Evolutionary conservation across 2,329 filamentous ascomycete genomes (phyloP).

Genomic region (Cercospora nicotianae): DNA sequence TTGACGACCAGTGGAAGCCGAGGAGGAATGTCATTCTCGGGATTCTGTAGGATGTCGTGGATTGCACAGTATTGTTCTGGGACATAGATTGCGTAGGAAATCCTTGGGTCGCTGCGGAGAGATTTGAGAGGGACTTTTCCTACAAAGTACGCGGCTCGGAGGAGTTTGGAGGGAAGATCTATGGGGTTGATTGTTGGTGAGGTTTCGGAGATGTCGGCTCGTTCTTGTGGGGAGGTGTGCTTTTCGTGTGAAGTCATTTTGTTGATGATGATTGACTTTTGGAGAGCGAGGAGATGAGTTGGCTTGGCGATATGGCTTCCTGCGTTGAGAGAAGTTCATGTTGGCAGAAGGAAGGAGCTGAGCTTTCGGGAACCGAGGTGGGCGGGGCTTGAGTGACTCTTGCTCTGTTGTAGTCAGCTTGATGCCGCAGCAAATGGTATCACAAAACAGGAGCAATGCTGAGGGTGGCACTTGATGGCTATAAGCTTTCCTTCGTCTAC

Average conservation of each 20-base stretch:
- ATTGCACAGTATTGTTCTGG: conserved; percentile 16
- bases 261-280: neutral
- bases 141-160: conserved; percentile 19
- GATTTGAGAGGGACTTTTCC: conserved; percentile 21
- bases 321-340: neutral
- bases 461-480: neutral
- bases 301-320: neutral
- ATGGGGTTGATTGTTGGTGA: conserved; percentile 8
- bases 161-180: conserved; percentile 16
- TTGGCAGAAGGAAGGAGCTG: neutral
- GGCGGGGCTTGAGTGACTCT: neutral
- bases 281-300: neutral
- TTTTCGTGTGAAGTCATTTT: neutral
- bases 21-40: neutral
- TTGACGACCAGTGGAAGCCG: conserved; percentile 18
- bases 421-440: neutral
- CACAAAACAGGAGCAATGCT: neutral
- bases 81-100: conserved; percentile 21
- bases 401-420: conserved; percentile 3
- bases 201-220: conserved; percentile 10
- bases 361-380: neutral
- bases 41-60: conserved; percentile 7
- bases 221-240: neutral
- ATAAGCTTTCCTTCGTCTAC: too few relatives aligned
- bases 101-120: conserved; percentile 10